phyloP scores from a whole-genome alignment of 169 alveolate genomes.

The Cryptosporidium felis region DNA sequence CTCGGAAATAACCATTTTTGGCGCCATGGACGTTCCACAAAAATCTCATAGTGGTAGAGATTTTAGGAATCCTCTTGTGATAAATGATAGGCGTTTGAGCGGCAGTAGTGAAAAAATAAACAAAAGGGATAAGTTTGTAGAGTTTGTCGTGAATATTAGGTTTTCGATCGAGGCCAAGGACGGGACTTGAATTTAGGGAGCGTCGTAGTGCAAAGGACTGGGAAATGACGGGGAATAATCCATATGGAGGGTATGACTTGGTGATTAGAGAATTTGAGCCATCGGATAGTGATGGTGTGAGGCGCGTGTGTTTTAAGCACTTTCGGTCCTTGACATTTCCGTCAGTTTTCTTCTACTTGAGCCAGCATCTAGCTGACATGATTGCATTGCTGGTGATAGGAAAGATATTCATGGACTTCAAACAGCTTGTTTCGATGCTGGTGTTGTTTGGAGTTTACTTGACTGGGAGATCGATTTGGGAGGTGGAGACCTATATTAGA shows the following conservation, averaged over 20 bases:
- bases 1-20: too few relatives aligned
- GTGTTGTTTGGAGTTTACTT: slow-evolving; percentile 80
- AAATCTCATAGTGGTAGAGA: too few relatives aligned
- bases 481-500: slow-evolving; percentile 84
- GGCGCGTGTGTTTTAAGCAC: slow-evolving; percentile 69
- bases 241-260: slow-evolving; percentile 67
- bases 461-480: slow-evolving; percentile 83
- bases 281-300: slow-evolving; percentile 64
- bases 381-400: slow-evolving; percentile 64
- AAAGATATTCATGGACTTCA: slow-evolving; percentile 76
- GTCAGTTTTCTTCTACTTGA: slow-evolving; percentile 59
- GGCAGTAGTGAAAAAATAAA: too few relatives aligned
- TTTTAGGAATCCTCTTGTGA: too few relatives aligned
- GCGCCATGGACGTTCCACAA: too few relatives aligned
- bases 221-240: slow-evolving; percentile 38
- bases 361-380: slow-evolving; percentile 58
- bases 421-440: slow-evolving; percentile 77
- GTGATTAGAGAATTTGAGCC: slow-evolving; percentile 62
- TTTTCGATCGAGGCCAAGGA: too few relatives aligned
- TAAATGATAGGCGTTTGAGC: too few relatives aligned
- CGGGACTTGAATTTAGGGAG: too few relatives aligned
- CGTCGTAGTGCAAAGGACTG: too few relatives aligned
- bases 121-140: too few relatives aligned
- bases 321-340: slow-evolving; percentile 68
- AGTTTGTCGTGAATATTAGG: too few relatives aligned